phyloP scores from a whole-genome alignment of 1,284 basidiomycete species.

The Naganishia sp. region DNA sequence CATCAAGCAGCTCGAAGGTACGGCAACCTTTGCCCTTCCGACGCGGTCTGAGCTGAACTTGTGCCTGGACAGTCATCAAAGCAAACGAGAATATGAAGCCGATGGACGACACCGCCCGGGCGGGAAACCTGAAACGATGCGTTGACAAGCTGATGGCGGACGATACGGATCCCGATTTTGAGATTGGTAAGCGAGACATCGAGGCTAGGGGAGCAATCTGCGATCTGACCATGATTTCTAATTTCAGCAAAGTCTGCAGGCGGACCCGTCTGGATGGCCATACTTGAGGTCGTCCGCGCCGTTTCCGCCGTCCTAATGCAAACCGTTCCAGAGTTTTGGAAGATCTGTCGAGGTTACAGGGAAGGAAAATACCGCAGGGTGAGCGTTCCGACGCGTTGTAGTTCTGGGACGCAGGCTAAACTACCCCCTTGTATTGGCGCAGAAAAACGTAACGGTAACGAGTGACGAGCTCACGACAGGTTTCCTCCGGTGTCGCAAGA shows the following conservation, averaged over 20 bases:
- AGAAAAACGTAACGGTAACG: slow-evolving; percentile 11
- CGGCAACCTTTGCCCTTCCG: slow-evolving; percentile 35
- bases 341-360: slow-evolving; percentile 83
- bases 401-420: slow-evolving; percentile 5
- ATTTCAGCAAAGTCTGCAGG: slow-evolving; percentile 63
- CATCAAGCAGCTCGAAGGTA: slow-evolving; percentile 63
- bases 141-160: slow-evolving; percentile 40
- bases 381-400: slow-evolving; percentile 31
- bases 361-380: slow-evolving; percentile 89
- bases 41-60: neutral
- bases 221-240: slow-evolving; percentile 1
- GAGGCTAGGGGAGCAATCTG: neutral
- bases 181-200: slow-evolving; percentile 61
- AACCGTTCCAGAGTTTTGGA: slow-evolving; percentile 89
- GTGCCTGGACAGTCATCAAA: neutral
- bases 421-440: neutral
- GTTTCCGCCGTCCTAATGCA: slow-evolving; percentile 58
- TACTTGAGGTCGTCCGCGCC: slow-evolving; percentile 63
- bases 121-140: slow-evolving; percentile 46
- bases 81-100: slow-evolving; percentile 36
- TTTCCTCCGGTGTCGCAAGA: slow-evolving; percentile 70
- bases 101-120: slow-evolving; percentile 64
- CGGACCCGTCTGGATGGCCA: slow-evolving; percentile 77
- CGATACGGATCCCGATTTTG: slow-evolving; percentile 59
- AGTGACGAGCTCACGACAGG: slow-evolving; percentile 21